A percentile compares a stretch with the other conserved stretches of the same genome.
These are phyloP conservation scores for Aspergillus niger DNA, from an alignment of 2,329 filamentous ascomycete species.

Conservation along the genomic window DNA sequence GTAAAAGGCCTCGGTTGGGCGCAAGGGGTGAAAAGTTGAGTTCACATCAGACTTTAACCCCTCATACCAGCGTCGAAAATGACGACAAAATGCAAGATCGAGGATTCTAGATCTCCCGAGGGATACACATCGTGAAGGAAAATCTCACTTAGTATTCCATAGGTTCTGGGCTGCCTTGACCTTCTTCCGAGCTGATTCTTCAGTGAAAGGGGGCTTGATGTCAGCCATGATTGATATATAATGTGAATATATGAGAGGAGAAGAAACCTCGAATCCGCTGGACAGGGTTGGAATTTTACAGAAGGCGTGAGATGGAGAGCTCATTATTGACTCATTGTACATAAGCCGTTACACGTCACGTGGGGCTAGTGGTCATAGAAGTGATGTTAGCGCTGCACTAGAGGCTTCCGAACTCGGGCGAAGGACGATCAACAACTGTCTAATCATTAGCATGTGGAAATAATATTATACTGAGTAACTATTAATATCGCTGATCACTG, in stretches of 20 bases:
- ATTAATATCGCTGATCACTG: too few species aligned
- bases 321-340: not conserved
- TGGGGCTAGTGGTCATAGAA: not conserved
- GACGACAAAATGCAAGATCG: not conserved
- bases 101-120: not conserved
- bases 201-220: slow-evolving; percentile 69
- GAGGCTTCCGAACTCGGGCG: not conserved
- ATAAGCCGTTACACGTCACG: not conserved
- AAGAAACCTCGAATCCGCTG: not conserved
- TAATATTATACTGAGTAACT: too few species aligned
- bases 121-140: not conserved
- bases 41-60: not conserved
- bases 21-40: not conserved
- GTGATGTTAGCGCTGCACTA: not conserved
- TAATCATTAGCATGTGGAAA: not conserved
- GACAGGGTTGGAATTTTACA: not conserved
- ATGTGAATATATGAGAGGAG: not conserved
- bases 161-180: slow-evolving; percentile 81
- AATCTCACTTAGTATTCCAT: slow-evolving; percentile 72
- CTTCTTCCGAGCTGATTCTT: slow-evolving; percentile 70
- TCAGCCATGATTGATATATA: slow-evolving; percentile 35
- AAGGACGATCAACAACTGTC: too few species aligned
- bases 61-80: not conserved
- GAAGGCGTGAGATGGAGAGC: not conserved
- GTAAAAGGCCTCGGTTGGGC: not conserved